Percentiles rank a stretch among this genome's conserved stretches.
Conservation (phyloP, 78 protist genomes). For the Protostelium mycophagum region DNA sequence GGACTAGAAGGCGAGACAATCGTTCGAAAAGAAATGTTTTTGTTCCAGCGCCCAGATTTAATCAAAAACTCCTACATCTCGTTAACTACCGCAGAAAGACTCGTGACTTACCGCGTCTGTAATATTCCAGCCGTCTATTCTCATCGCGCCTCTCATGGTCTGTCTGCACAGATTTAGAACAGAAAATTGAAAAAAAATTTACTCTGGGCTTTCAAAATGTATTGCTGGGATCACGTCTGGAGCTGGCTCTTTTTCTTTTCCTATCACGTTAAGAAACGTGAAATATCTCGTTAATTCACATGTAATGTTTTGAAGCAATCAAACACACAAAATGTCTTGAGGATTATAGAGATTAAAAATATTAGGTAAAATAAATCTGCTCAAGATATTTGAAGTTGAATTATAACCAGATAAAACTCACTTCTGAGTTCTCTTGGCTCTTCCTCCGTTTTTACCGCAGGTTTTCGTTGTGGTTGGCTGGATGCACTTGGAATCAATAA, state of each 20-base stretch:
- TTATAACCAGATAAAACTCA: not conserved
- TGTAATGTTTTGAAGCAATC: too few species aligned
- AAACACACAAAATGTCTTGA: too few species aligned
- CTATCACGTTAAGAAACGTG: too few species aligned
- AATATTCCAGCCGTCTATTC: not conserved
- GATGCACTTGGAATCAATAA: not conserved
- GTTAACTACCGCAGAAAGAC: too few species aligned
- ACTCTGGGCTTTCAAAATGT: not conserved
- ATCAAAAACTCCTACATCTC: not conserved
- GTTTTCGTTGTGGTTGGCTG: not conserved
- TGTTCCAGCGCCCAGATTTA: not conserved
- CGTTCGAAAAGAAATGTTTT: not conserved
- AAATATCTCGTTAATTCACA: too few species aligned
- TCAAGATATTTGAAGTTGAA: too few species aligned
- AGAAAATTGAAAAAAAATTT: not conserved
- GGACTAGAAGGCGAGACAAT: not conserved
- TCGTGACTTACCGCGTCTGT: not conserved
- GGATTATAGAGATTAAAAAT: too few species aligned
- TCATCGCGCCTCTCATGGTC: not conserved
- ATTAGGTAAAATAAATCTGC: too few species aligned
- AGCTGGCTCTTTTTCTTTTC: not conserved
- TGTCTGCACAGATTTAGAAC: not conserved
- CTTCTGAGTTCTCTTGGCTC: not conserved
- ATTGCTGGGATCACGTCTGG: not conserved
- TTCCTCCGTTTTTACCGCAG: not conserved